A percentile compares a stretch with the other conserved stretches of the same genome.
Evolutionary conservation across 2,329 filamentous ascomycete species (phyloP).

Genomic region (Scorias spongiosa): DNA sequence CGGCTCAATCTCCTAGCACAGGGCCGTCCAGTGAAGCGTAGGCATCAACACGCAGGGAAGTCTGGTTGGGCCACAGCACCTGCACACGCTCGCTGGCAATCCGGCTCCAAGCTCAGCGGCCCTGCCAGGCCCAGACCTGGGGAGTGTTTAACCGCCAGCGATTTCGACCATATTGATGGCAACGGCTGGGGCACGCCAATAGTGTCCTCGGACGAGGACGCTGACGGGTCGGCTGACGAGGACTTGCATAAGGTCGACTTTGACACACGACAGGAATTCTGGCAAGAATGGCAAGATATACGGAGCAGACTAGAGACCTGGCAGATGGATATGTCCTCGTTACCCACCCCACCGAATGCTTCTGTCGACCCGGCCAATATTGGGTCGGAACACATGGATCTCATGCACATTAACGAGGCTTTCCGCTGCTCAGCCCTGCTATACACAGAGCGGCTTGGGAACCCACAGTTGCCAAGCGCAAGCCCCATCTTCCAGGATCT

Average conservation of each 20-base stretch:
- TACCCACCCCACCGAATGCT: slow-evolving; percentile 7
- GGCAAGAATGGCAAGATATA: slow-evolving; percentile 73
- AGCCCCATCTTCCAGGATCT: slow-evolving; percentile 70
- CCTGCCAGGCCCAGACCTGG: background rate
- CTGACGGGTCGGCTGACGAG: slow-evolving; percentile 13
- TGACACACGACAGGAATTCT: slow-evolving; percentile 49
- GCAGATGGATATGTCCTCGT: slow-evolving; percentile 45
- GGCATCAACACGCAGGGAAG: slow-evolving; percentile 10
- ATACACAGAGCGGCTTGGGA: slow-evolving; percentile 76
- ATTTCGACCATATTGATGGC: slow-evolving; percentile 48
- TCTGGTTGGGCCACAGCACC: background rate
- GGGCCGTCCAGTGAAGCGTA: slow-evolving; percentile 31
- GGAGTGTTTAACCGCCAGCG: slow-evolving; percentile 16
- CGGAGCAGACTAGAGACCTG: slow-evolving; percentile 63
- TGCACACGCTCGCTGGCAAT: background rate
- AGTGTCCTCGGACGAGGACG: slow-evolving; percentile 26
- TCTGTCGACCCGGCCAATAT: slow-evolving; percentile 1
- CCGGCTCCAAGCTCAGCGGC: slow-evolving; percentile 2
- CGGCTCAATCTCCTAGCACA: slow-evolving; percentile 75
- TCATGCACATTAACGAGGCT: slow-evolving; percentile 71
- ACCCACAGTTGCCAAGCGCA: slow-evolving; percentile 55
- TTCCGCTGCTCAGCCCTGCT: slow-evolving; percentile 82
- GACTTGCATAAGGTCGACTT: slow-evolving; percentile 40
- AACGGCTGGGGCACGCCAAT: slow-evolving; percentile 42
- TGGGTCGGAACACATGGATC: slow-evolving; percentile 47